Evolutionary conservation across 768 basidiomycete species (phyloP).

Genomic region (Cystofilobasidium macerans): DNA sequence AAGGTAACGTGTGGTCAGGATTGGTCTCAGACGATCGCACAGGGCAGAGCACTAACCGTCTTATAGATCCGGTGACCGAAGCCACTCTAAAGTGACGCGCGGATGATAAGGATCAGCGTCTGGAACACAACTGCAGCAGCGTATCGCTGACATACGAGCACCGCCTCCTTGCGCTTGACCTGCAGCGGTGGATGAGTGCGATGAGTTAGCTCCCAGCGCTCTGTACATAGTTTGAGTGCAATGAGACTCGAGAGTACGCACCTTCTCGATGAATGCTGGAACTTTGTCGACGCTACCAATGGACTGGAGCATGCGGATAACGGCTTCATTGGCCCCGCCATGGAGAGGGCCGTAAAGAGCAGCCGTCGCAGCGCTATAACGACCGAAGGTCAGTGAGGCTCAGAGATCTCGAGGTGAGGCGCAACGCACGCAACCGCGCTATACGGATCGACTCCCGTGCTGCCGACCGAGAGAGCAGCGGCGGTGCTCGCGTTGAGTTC

Average conservation of each 20-base stretch:
- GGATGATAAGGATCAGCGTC: neutral
- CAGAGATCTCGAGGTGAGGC: neutral
- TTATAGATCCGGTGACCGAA: conserved; percentile 51
- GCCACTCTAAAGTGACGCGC: neutral
- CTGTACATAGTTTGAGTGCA: too few relatives aligned
- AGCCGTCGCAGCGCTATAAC: conserved; percentile 63
- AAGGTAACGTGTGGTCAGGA: too few relatives aligned
- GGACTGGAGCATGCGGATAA: conserved; percentile 82
- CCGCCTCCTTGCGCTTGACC: conserved; percentile 81
- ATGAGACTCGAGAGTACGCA: too few relatives aligned
- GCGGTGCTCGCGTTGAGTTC: conserved; percentile 59
- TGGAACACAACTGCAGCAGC: neutral
- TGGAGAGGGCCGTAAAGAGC: conserved; percentile 52
- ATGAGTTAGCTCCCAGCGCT: too few relatives aligned
- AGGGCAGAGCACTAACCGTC: conserved; percentile 51
- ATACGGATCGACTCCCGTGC: conserved; percentile 82
- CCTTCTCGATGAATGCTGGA: conserved; percentile 67
- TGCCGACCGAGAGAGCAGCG: conserved; percentile 75
- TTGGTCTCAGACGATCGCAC: conserved; percentile 28
- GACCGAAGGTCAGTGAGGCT: conserved; percentile 6
- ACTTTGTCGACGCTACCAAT: conserved; percentile 78
- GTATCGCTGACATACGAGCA: too few relatives aligned
- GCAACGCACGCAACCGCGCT: conserved; percentile 63
- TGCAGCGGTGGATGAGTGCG: too few relatives aligned
- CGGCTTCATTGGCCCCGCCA: conserved; percentile 80